Evolutionary conservation across 2,329 filamentous ascomycete species (phyloP).

Genomic region (Rhynchosporium graminicola): DNA sequence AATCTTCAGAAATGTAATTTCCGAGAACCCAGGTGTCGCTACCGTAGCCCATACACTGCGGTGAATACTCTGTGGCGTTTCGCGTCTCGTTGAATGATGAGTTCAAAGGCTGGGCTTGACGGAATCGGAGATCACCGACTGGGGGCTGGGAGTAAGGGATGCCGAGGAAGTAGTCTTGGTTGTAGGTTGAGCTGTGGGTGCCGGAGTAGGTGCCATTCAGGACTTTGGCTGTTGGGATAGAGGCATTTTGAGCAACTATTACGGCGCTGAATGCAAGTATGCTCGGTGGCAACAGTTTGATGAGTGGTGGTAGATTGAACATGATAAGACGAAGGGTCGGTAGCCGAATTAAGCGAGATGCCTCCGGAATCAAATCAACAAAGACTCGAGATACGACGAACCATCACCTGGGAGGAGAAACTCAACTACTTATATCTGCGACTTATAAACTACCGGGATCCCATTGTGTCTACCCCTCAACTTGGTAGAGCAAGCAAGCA

Average conservation of each 20-base stretch:
- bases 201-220: slow-evolving; percentile 33
- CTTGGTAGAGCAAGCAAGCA: not conserved
- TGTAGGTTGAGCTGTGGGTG: slow-evolving; percentile 23
- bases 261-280: not conserved
- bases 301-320: not conserved
- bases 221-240: slow-evolving; percentile 24
- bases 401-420: not conserved
- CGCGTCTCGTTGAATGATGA: slow-evolving; percentile 26
- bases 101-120: slow-evolving; percentile 25
- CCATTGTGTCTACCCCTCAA: not conserved
- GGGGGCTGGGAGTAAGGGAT: slow-evolving; percentile 31
- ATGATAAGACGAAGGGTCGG: slow-evolving; percentile 1
- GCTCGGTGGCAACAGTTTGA: not conserved
- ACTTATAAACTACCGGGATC: not conserved
- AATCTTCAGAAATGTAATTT: slow-evolving; percentile 46
- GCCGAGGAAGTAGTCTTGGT: slow-evolving; percentile 31
- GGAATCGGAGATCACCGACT: slow-evolving; percentile 24
- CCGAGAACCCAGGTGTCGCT: slow-evolving; percentile 21
- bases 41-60: slow-evolving; percentile 28
- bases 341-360: not conserved
- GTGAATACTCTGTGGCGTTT: slow-evolving; percentile 16
- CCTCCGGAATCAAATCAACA: not conserved
- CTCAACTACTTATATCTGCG: not conserved
- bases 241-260: slow-evolving; percentile 7
- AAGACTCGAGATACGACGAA: slow-evolving; percentile 3